These are phyloP conservation scores for Clonostachys byssicola DNA, from an alignment of 2,329 filamentous ascomycete genomes.

Conservation along the genomic window DNA sequence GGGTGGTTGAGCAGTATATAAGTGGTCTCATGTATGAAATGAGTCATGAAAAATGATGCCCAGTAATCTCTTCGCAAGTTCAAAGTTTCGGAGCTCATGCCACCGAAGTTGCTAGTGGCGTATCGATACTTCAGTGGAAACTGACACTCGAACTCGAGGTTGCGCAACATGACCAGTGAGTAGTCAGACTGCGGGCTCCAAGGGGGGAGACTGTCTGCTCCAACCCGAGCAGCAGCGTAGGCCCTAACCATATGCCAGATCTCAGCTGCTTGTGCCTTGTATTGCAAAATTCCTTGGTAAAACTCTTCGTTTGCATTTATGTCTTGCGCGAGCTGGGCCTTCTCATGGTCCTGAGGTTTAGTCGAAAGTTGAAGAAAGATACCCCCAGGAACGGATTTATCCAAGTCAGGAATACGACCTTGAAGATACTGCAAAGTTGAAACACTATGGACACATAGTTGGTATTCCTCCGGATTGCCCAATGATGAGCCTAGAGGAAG, in stretches of 20 bases:
- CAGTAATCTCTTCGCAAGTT: constrained; percentile 42
- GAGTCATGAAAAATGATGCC: constrained; percentile 46
- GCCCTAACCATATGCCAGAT: constrained; percentile 40
- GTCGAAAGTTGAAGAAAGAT: too few relatives aligned
- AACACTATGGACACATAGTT: too few relatives aligned
- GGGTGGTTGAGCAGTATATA: constrained; percentile 49
- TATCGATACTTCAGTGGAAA: constrained; percentile 47
- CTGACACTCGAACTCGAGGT: constrained; percentile 47
- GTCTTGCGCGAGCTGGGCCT: too few relatives aligned
- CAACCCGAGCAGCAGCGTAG: constrained; percentile 40
- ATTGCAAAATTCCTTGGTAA: constrained; percentile 36
- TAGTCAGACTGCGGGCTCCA: constrained; percentile 48
- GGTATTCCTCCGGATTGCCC: too few relatives aligned
- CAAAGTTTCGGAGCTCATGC: constrained; percentile 32
- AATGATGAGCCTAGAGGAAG: too few relatives aligned
- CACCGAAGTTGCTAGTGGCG: constrained; percentile 37
- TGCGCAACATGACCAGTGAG: constrained; percentile 39
- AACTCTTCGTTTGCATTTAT: constrained; percentile 1
- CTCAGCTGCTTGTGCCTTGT: constrained; percentile 35
- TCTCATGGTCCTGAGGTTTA: too few relatives aligned
- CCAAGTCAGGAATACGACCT: too few relatives aligned
- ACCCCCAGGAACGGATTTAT: too few relatives aligned
- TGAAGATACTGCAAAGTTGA: too few relatives aligned
- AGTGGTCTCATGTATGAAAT: constrained; percentile 48
- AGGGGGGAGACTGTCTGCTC: constrained; percentile 27